Percentiles rank a stretch among this genome's conserved stretches.
These are phyloP conservation scores for Boletus rubroflammeus DNA, from an alignment of 768 basidiomycete species.

Conservation along the genomic window DNA sequence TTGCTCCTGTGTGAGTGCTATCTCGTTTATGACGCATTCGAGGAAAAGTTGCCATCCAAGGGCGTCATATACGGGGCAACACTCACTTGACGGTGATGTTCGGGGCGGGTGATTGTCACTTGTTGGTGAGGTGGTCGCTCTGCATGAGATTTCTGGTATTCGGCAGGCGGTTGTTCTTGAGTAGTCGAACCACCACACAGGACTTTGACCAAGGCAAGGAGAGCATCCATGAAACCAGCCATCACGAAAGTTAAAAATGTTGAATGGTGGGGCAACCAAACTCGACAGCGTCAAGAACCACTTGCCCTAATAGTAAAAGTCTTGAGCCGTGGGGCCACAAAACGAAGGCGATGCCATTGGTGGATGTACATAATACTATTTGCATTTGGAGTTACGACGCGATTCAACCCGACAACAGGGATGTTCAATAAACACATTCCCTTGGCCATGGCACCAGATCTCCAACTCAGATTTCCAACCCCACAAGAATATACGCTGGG, in stretches of 20 bases:
- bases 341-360: background rate
- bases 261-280: background rate
- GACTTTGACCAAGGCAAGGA: constrained; percentile 19
- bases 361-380: constrained; percentile 11
- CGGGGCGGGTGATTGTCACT: background rate
- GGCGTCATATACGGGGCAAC: background rate
- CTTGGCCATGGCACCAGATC: constrained; percentile 16
- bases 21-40: constrained; percentile 4
- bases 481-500: constrained; percentile 77
- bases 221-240: constrained; percentile 26
- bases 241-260: constrained; percentile 1
- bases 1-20: constrained; percentile 11
- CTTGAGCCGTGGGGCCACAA: background rate
- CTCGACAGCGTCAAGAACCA: background rate
- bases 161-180: constrained; percentile 7
- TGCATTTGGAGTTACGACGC: constrained; percentile 4
- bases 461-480: constrained; percentile 65
- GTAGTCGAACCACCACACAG: constrained; percentile 25
- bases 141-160: constrained; percentile 2
- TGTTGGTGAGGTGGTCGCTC: constrained; percentile 13
- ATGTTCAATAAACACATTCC: constrained; percentile 24
- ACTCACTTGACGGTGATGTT: constrained; percentile 16
- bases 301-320: background rate
- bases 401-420: constrained; percentile 25
- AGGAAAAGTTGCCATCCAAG: background rate